Conservation (phyloP, 306 rosid genomes). For the Acacia confusa region DNA sequence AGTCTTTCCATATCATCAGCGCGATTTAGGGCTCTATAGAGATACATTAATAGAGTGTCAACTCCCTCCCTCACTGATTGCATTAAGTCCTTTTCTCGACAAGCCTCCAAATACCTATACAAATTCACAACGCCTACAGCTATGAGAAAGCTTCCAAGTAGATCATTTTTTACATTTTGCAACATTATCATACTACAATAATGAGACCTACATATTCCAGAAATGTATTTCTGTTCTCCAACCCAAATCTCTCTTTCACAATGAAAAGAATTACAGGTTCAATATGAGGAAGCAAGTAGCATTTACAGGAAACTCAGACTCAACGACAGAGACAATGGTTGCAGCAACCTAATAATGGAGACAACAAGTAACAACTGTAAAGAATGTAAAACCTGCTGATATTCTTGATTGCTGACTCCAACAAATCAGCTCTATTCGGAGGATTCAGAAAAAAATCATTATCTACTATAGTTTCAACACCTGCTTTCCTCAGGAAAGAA, state of each 20-base stretch:
- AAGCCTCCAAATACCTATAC: constrained; percentile 82
- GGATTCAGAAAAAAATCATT: constrained; percentile 69
- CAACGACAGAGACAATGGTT: neutral
- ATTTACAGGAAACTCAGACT: neutral
- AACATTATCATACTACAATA: neutral
- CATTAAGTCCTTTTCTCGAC: constrained; percentile 58
- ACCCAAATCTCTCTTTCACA: constrained; percentile 3
- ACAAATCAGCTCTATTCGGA: constrained; percentile 78
- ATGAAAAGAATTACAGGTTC: neutral
- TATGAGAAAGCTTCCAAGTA: neutral
- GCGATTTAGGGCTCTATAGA: constrained; percentile 83
- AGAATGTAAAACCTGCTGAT: constrained; percentile 65
- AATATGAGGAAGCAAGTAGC: neutral
- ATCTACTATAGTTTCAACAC: constrained; percentile 84
- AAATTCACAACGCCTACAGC: constrained; percentile 14
- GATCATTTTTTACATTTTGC: constrained; percentile 4
- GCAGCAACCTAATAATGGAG: neutral
- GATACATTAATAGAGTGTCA: constrained; percentile 88
- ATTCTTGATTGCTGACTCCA: constrained; percentile 90
- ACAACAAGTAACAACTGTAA: constrained; percentile 17
- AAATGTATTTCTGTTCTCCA: constrained; percentile 19
- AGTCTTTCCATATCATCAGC: constrained; percentile 83
- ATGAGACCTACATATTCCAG: constrained; percentile 17
- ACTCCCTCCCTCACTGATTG: constrained; percentile 82
- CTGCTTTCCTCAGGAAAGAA: constrained; percentile 88